These are phyloP conservation scores for Neonectria punicea DNA, from an alignment of 2,329 filamentous ascomycete genomes.

Conservation along the genomic window DNA sequence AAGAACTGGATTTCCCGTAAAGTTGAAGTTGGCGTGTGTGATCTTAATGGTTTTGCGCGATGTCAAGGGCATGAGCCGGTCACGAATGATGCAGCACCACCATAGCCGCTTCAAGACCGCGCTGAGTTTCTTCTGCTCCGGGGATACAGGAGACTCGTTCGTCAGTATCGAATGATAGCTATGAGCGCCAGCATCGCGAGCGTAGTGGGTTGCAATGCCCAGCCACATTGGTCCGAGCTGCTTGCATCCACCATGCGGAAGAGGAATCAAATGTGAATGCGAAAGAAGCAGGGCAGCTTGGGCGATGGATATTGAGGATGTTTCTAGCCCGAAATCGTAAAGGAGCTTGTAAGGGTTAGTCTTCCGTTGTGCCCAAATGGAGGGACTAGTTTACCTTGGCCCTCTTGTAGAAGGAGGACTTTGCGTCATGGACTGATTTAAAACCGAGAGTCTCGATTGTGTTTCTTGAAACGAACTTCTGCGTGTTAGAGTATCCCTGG, in stretches of 20 bases:
- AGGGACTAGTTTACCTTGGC: slow-evolving; percentile 30
- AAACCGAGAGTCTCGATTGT: slow-evolving; percentile 39
- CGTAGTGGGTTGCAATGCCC: slow-evolving; percentile 39
- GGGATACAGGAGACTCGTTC: slow-evolving; percentile 7
- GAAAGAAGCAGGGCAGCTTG: slow-evolving; percentile 39
- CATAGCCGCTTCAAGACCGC: slow-evolving; percentile 37
- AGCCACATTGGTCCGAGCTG: slow-evolving; percentile 40
- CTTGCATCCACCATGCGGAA: slow-evolving; percentile 39
- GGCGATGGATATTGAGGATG: slow-evolving; percentile 36
- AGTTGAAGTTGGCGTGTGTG: slow-evolving; percentile 25
- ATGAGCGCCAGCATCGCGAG: slow-evolving; percentile 39
- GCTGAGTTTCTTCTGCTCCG: slow-evolving; percentile 25
- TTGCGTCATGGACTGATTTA: slow-evolving; percentile 37
- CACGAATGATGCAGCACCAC: slow-evolving; percentile 43
- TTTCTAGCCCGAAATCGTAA: slow-evolving; percentile 40
- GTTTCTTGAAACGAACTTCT: slow-evolving; percentile 29
- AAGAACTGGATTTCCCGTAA: slow-evolving; percentile 8
- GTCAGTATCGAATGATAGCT: slow-evolving; percentile 33
- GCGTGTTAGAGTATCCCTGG: not conserved
- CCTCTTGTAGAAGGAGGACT: slow-evolving; percentile 38
- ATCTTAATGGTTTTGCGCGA: slow-evolving; percentile 25
- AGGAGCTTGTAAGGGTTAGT: slow-evolving; percentile 27
- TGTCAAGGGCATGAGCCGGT: slow-evolving; percentile 25
- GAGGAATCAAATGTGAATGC: slow-evolving; percentile 38
- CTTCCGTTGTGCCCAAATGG: accelerated